Evolutionary conservation across 192 early-diverging fungal genomes (phyloP), one percentile per base, ranked within the genome.

Genomic region (Rhizophlyctis rosea): DNA sequence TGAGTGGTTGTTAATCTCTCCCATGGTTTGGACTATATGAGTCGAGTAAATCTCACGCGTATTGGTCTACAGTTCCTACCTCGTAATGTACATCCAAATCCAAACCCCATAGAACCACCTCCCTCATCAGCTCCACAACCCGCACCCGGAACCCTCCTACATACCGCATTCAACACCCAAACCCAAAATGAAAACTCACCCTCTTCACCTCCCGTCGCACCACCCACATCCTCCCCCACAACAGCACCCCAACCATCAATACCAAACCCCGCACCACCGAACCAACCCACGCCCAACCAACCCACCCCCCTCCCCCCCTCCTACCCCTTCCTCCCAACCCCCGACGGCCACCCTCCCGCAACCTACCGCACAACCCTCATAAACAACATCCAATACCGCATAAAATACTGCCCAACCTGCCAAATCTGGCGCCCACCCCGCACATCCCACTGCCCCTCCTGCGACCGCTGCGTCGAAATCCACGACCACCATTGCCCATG

Each of bases 361-460:
- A 73, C 94, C 47, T 84, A 88, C 52, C 81, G 76, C 21, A 72
- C 76, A 34, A 57, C 73, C 18, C 69, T 94, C 28, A 73, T 44
- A 44, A 44, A 18, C 18, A 44, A 44, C 18, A 44, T 44, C 9
- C 39, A 7, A 13, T 44, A 44, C 39, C 7, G 78, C 44, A 73
- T 94, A 32, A 96, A 94, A 70, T 96, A 91, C 75, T 97, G 95
- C 77, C 82, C 87, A 31, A 92, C 93, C 1, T 97, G 93, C 67
- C 77, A 79, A 14, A 90, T 92, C 28, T 97, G 92, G 76, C 80
- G 93, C 4, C 90, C 93, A 11, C 92, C 92, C 28, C 79, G 95
- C 28, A 79, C 90, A 32, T 90, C 87, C 34, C 95, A 97, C 71
- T 97, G 95, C 68, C 72, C 80, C 35, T 76, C 81, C 63, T 97